Evolutionary conservation across 345 rosid species (phyloP), one percentile per base, ranked within the genome.

Genomic region (Sonneratia alba): DNA sequence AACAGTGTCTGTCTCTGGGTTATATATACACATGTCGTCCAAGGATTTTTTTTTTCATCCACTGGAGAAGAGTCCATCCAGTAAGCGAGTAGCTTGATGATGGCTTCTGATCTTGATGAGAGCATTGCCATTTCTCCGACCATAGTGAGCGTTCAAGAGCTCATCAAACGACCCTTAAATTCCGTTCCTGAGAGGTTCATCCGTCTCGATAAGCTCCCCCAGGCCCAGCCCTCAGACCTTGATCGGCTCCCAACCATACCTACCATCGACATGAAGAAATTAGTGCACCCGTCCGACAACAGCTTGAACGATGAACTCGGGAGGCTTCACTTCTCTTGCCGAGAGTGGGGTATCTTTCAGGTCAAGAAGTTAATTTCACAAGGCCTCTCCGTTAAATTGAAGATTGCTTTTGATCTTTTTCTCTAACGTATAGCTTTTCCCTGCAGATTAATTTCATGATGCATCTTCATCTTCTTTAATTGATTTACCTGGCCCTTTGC

Each of bases 81-180:
- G 36, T 22, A 56, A 22, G 62, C 21, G 32, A 21, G 14, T 22
- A 61, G 10, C 4, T 13, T 1, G 38, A 62, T 4, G 10, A 62
- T 62, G 66, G 66, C 66, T 27, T 32, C 66, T 9, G 7, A 4
- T 9, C 36, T 10, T 24, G 66, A 61, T 34, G 66, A 62, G 37
- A 34, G 66, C 32, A 32, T 34, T 0, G 37, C 66, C 66, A 11
- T 62, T 14, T 62, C 66, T 34, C 66, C 38, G 43, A 19, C 63
- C 7, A 61, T 75, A 13, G 73, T 73, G 34, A 61, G 68, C 27
- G 81, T 78, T 45, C 78, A 78, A 42, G 81, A 78, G 73, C 55
- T 78, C 51, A 67, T 67, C 36, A 78, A 68, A 57, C 38, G 56
- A 34, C 64, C 76, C 18, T 9, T 72, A 36, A 3, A 3, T 10